Base-by-base conservation (phyloP, 2,329 filamentous ascomycete species). In the Apiospora hydei region DNA sequence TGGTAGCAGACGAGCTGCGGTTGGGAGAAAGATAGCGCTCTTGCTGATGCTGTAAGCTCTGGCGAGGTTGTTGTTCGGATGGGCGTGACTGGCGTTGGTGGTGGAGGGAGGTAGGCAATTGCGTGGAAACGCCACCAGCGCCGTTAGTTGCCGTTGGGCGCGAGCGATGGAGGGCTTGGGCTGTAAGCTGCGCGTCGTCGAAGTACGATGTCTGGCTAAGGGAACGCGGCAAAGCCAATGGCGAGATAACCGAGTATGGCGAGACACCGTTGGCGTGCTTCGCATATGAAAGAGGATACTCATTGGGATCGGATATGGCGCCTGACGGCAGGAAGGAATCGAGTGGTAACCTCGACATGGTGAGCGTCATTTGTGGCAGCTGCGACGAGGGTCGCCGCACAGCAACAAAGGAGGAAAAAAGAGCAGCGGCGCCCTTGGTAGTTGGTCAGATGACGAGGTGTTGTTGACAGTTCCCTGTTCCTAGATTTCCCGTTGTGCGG, bases 281-380 rank as follows among this genome's bases (percentile, higher is more conserved):
- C 41, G 51, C 18, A 75, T 67, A 76, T 68, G 78, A 71, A 71
- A 80, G 74, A 38, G 78, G 75, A 38, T 75, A 77, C 53, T 80
- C 80, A 75, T 77, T 78, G 43, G 75, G 75, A 67, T 84, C 83
- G 73, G 79, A 76, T 71, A 80, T 74, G 69, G 79, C 80, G 74
- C 82, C 82, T 67, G 81, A 81, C 14, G 84, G 83, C 76, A 84
- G 78, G 77, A 85, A 85, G 41, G 84, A 83, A 74, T 86, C 83
- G 72, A 82, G 79, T 46, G 82, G 80, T 46, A 84, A 72, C 74
- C 81, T 85, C 73, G 81, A 80, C 84, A 86, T 85, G 74, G 78
- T 75, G 72, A 81, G 77, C 79, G 80, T 80, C 74, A 73, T 80
- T 73, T 70, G 72, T 13, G 68, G 67, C 68, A 69, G 30, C 49